Evolutionary conservation across 139 green algal species (phyloP), one percentile per base, ranked within the genome.

Genomic region (Chloropicon primus): DNA sequence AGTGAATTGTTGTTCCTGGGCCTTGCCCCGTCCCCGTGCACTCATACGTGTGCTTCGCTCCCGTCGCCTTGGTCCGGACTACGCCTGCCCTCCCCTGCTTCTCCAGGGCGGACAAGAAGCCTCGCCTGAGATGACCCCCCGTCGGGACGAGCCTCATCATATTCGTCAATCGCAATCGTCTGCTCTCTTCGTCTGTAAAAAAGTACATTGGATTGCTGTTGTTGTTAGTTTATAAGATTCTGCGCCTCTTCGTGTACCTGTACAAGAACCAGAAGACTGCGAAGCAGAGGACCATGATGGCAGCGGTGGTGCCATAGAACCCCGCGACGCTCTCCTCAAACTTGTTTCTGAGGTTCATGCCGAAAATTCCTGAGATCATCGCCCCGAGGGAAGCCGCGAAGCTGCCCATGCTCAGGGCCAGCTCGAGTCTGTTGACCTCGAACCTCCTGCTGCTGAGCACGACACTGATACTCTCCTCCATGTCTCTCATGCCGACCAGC

Each of bases 341-440:
- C 1, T 86, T 95, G 72, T 73, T 87, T 5, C 83, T 78, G 84
- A 94, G 88, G 78, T 94, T 96, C 85, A 89, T 89, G 24, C 85
- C 93, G 74, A 97, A 97, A 74, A 97, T 97, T 75, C 89, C 89
- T 0, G 91, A 87, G 1, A 94, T 81, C 87, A 96, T 91, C 1
- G 93, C 93, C 5, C 93, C 93, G 17, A 97, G 53, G 10, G 90
- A 88, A 1, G 92, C 92, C 5, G 92, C 91, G 86, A 97, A 97
- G 53, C 84, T 90, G 22, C 88, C 93, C 54, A 97, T 82, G 26
- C 84, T 92, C 28, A 97, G 84, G 79, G 90, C 90, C 71, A 97
- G 84, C 85, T 97, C 93, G 81, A 97, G 86, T 0, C 93, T 85
- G 82, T 96, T 96, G 1, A 97, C 90, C 76, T 86, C 83, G 73